Base-by-base conservation (phyloP, 805 yeast genomes). In the Huiozyma naganishii region DNA sequence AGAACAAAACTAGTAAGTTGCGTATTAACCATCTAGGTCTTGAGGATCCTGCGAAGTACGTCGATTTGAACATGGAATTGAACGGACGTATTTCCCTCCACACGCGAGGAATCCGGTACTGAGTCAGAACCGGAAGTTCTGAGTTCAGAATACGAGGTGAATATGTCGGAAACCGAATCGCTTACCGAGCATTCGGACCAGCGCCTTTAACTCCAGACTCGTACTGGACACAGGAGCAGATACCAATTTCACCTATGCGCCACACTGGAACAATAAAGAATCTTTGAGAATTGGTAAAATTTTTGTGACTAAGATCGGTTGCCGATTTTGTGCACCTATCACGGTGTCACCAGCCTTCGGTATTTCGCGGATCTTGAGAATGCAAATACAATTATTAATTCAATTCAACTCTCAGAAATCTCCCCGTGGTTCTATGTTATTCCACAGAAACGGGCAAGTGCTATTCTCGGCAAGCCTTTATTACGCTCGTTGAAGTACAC, bases 401-500 rank as follows among this genome's bases (percentile, higher is more conserved):
- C 7, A 13, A 6, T 27, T 37, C 7, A n/a, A 12, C 23, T 5
- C 9, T 27, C 17, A 6, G 32, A 27, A 38, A 7, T 7, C n/a
- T n/a, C 28, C 5, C 11, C 9, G 6, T 28, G 34, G 32, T 27
- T 38, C 41, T 29, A 32, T 34, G 28, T 33, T 4, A 11, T 27
- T 12, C 30, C 37, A 8, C 9, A 23, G 27, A 5, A 32, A 10
- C 5, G 2, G 2, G 17, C 6, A 30, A 30, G 7, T n/a, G 13
- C 35, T 17, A 29, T 12, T 30, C 12, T 40, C 6, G 42, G 42
- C 10, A 40, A 40, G 32, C 42, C 37, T 10, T 12, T 40, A 7
- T 11, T 40, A 11, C n/a, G 27, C 6, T n/a, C 10, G 5, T 11
- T 40, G n/a, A n/a, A 32, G 13, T 40, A 40, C 13, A 12, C 23